phyloP scores from a whole-genome alignment of 768 basidiomycete species.

The Mycena epipterygia region DNA sequence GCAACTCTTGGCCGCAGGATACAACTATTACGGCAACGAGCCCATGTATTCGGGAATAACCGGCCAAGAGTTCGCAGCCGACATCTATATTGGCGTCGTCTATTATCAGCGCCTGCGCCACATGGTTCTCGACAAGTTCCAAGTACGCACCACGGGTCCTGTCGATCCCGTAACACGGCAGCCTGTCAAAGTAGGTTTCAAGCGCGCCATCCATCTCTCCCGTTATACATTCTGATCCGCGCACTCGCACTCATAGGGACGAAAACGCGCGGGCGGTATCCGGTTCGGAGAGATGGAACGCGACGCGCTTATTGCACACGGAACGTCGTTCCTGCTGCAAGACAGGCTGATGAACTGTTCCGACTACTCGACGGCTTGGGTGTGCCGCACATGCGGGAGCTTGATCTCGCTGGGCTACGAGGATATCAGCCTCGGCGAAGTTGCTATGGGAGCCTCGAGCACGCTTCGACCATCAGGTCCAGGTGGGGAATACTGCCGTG shows the following conservation, averaged over 20 bases:
- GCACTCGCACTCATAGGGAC: constrained; percentile 79
- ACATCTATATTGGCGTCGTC: constrained; percentile 98
- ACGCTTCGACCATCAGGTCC: constrained; percentile 74
- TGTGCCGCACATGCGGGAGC: constrained; percentile 96
- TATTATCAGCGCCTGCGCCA: constrained; percentile 99
- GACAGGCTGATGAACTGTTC: constrained; percentile 99
- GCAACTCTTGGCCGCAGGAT: constrained; percentile 92
- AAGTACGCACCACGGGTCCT: constrained; percentile 98
- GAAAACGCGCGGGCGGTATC: constrained; percentile 98
- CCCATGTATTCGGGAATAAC: constrained; percentile 99
- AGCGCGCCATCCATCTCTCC: background rate
- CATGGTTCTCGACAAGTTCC: constrained; percentile 99
- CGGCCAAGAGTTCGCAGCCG: constrained; percentile 97
- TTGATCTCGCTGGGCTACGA: constrained; percentile 97
- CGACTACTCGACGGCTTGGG: constrained; percentile 99
- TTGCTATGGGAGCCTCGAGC: constrained; percentile 62
- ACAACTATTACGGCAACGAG: constrained; percentile 99
- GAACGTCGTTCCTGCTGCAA: constrained; percentile 97
- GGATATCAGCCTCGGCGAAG: constrained; percentile 81
- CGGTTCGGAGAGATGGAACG: constrained; percentile 99
- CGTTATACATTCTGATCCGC: background rate
- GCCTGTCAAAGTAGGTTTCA: constrained; percentile 87
- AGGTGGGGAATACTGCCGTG: constrained; percentile 93
- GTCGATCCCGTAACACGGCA: constrained; percentile 96
- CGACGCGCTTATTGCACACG: constrained; percentile 98